These are phyloP conservation scores for Emericellopsis terricola DNA, from an alignment of 495 filamentous ascomycete genomes.

Conservation along the genomic window DNA sequence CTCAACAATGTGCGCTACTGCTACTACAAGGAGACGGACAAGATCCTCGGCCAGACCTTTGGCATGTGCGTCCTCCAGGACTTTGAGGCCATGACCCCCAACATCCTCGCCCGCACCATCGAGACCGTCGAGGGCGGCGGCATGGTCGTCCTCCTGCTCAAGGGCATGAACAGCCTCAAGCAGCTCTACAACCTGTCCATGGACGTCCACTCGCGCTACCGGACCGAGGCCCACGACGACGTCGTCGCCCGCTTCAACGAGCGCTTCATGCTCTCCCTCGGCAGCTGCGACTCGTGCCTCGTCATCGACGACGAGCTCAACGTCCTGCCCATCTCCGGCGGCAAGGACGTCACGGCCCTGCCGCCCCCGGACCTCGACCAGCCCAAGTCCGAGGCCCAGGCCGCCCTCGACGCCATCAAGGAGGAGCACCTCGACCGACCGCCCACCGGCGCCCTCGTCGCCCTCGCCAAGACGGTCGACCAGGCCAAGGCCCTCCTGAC, in stretches of 20 bases:
- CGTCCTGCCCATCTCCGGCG: conserved; percentile 91
- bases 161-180: conserved; percentile 94
- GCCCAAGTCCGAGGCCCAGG: conserved; percentile 41
- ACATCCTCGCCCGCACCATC: conserved; percentile 82
- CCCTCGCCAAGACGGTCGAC: conserved; percentile 75
- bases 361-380: conserved; percentile 56
- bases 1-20: conserved; percentile 95
- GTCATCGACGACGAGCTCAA: conserved; percentile 98
- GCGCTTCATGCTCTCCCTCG: conserved; percentile 87
- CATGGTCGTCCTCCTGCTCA: conserved; percentile 73
- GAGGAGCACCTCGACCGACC: conserved; percentile 71
- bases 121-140: conserved; percentile 97
- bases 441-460: conserved; percentile 67
- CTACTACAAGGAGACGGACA: conserved; percentile 99
- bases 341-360: conserved; percentile 73
- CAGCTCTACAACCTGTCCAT: conserved; percentile 95
- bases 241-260: conserved; percentile 96
- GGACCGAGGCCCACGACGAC: conserved; percentile 92
- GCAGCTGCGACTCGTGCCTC: conserved; percentile 83
- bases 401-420: conserved; percentile 75
- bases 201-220: conserved; percentile 93
- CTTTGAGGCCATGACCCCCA: conserved; percentile 95
- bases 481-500: conserved; percentile 90
- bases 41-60: conserved; percentile 95
- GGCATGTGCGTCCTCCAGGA: conserved; percentile 98